Conservation (phyloP, 345 rosid species). For the Corchorus capsularis region DNA sequence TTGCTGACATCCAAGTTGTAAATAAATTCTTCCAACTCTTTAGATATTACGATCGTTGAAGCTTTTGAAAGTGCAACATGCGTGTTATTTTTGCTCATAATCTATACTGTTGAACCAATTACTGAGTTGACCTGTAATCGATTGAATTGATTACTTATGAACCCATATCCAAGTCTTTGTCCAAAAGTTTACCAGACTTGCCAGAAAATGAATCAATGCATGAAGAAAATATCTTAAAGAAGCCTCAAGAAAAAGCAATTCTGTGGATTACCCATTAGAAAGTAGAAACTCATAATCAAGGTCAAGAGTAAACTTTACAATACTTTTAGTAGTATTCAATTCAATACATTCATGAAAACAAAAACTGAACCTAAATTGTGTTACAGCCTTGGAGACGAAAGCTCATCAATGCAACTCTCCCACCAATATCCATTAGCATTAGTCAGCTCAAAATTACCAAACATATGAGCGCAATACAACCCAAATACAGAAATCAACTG, state of each 20-base stretch:
- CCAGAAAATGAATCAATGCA: neutral
- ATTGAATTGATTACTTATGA: neutral
- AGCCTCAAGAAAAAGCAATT: neutral
- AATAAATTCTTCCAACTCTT: neutral
- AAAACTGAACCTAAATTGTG: slow-evolving; percentile 17
- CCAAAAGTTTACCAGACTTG: neutral
- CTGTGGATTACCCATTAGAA: neutral
- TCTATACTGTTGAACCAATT: neutral
- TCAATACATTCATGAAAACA: neutral
- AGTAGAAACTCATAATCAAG: neutral
- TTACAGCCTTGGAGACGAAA: slow-evolving; percentile 15
- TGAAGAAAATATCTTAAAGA: neutral
- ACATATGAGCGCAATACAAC: slow-evolving; percentile 1
- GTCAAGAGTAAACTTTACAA: neutral
- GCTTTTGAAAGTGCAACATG: neutral
- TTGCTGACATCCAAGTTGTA: neutral
- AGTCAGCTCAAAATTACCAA: slow-evolving; percentile 20
- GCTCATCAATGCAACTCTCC: neutral
- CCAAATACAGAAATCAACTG: slow-evolving; percentile 20
- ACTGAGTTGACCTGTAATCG: neutral
- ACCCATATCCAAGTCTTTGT: neutral
- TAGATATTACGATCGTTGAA: neutral
- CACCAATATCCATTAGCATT: slow-evolving; percentile 7
- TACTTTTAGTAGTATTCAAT: neutral
- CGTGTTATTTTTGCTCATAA: neutral